Evolutionary conservation across 2,329 filamentous ascomycete genomes (phyloP).

Genomic region (Graphiopsis chlorocephala): DNA sequence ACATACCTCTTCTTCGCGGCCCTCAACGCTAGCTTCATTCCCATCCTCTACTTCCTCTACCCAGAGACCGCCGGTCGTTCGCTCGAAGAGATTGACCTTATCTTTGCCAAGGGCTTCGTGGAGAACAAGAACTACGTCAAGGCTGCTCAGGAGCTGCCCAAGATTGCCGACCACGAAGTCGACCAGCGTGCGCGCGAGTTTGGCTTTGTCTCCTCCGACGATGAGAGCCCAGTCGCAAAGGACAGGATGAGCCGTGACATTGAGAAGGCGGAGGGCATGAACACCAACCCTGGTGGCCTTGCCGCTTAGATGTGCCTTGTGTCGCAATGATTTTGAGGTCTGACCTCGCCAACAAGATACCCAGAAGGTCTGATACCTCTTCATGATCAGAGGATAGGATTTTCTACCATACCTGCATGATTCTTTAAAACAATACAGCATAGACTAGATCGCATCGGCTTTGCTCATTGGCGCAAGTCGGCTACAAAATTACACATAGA

Average conservation of each 20-base stretch:
- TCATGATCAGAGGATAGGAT: background rate
- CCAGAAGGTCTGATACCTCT: slow-evolving; percentile 1
- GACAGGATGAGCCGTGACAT: slow-evolving; percentile 1
- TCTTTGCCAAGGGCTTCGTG: slow-evolving; percentile 26
- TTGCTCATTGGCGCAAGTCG: background rate
- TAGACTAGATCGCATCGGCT: background rate
- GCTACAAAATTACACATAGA: background rate
- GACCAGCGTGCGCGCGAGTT: slow-evolving; percentile 35
- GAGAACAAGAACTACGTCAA: slow-evolving; percentile 36
- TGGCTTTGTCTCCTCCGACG: slow-evolving; percentile 31
- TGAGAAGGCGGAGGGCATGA: slow-evolving; percentile 14
- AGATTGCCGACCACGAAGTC: slow-evolving; percentile 35
- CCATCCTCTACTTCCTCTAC: slow-evolving; percentile 61
- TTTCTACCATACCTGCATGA: slow-evolving; percentile 1
- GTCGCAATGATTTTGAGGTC: slow-evolving; percentile 3
- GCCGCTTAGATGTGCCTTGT: slow-evolving; percentile 1
- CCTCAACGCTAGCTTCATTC: slow-evolving; percentile 53
- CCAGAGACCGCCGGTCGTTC: slow-evolving; percentile 26
- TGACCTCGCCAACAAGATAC: slow-evolving; percentile 8
- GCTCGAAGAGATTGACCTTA: slow-evolving; percentile 29
- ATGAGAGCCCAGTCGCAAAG: slow-evolving; percentile 20
- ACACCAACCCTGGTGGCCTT: slow-evolving; percentile 13
- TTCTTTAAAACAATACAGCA: slow-evolving; percentile 1
- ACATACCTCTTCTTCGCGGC: slow-evolving; percentile 48
- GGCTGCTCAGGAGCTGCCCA: slow-evolving; percentile 37